Evolutionary conservation across 257 asterid species (phyloP).

Genomic region (Solanum megistacrolobum): DNA sequence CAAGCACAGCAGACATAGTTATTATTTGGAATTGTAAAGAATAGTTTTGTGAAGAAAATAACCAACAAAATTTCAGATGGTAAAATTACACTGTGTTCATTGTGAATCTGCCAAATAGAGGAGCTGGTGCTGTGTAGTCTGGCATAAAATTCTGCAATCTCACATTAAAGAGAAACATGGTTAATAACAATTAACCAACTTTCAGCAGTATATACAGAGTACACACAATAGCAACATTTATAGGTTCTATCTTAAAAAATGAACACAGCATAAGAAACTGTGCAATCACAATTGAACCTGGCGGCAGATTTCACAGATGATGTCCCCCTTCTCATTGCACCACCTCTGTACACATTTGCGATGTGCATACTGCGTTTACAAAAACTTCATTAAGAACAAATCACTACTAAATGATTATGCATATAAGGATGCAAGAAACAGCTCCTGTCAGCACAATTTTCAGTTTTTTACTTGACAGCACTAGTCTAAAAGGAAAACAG

Average conservation of each 20-base stretch:
- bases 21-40: neutral
- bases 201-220: neutral
- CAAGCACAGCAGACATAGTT: neutral
- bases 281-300: conserved; percentile 20
- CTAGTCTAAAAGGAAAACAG: neutral
- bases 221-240: neutral
- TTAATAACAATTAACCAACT: neutral
- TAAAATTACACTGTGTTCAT: conserved; percentile 52
- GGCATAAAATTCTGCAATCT: conserved; percentile 65
- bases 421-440: neutral
- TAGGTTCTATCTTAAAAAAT: neutral
- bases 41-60: neutral
- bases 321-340: conserved; percentile 92
- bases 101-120: conserved; percentile 48
- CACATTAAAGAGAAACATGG: conserved; percentile 2
- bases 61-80: neutral
- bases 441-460: neutral
- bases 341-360: conserved; percentile 74
- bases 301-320: conserved; percentile 71
- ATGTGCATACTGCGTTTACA: conserved; percentile 57
- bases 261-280: neutral
- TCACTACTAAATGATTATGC: neutral
- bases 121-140: conserved; percentile 67
- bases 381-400: neutral
- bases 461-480: neutral